These are phyloP conservation scores for Trichoderma pleuroti DNA, from an alignment of 2,329 filamentous ascomycete species.

Conservation along the genomic window DNA sequence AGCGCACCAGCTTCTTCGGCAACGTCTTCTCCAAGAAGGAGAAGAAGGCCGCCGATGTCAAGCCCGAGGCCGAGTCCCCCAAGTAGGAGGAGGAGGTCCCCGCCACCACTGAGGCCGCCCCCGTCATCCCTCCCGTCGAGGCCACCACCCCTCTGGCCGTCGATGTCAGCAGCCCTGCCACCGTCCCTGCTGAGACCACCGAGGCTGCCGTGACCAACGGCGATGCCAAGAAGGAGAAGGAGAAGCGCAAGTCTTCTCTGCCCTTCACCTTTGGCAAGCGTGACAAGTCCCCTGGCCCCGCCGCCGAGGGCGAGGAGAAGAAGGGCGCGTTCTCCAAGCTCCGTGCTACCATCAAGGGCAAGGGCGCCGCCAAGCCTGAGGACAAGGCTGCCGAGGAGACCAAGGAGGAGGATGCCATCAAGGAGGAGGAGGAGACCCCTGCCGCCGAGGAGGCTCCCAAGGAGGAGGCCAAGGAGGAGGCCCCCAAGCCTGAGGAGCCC, in stretches of 20 bases:
- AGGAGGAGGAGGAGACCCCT: conserved; percentile 32
- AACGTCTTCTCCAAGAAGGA: conserved; percentile 51
- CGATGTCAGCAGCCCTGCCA: conserved; percentile 48
- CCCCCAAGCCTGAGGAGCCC: conserved; percentile 27
- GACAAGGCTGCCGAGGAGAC: conserved; percentile 39
- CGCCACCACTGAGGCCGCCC: conserved; percentile 49
- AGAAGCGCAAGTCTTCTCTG: conserved; percentile 78
- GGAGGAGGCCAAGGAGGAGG: conserved; percentile 24
- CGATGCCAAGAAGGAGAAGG: conserved; percentile 65
- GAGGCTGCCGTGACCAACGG: conserved; percentile 46
- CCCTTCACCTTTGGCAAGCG: conserved; percentile 78
- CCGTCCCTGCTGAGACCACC: conserved; percentile 46
- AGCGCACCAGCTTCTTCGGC: conserved; percentile 58
- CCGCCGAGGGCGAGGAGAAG: conserved; percentile 58
- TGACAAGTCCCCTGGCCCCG: conserved; percentile 56
- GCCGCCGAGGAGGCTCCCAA: conserved; percentile 34
- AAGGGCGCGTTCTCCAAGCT: conserved; percentile 58
- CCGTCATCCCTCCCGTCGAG: conserved; percentile 58
- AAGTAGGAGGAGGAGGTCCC: conserved; percentile 42
- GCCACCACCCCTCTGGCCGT: conserved; percentile 54
- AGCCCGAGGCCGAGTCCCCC: conserved; percentile 40
- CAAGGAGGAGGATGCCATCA: conserved; percentile 36
- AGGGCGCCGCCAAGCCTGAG: conserved; percentile 42
- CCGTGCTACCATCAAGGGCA: conserved; percentile 53
- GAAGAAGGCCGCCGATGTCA: conserved; percentile 55